Conservation (phyloP, 805 yeast species). For the Wickerhamiella domercqiae region DNA sequence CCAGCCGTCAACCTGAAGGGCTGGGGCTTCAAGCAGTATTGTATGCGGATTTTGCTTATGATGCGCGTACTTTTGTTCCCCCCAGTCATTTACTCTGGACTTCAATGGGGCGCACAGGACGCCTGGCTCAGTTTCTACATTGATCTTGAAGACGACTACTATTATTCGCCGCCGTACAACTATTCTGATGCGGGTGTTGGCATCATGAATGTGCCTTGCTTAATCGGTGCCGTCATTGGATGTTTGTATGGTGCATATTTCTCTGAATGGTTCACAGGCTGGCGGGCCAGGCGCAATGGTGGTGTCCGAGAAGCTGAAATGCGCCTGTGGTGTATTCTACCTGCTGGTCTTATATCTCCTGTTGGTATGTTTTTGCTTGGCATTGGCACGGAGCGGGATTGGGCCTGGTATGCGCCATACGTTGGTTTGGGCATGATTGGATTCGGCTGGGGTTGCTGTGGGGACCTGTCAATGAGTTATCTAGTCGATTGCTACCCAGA, state of each 20-base stretch:
- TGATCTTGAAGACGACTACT: slow-evolving; percentile 53
- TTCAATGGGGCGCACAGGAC: slow-evolving; percentile 64
- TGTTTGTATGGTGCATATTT: slow-evolving; percentile 33
- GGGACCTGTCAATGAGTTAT: slow-evolving; percentile 31
- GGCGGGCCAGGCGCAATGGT: slow-evolving; percentile 31
- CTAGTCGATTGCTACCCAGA: slow-evolving; percentile 39
- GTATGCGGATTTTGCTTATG: slow-evolving; percentile 33
- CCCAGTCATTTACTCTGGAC: slow-evolving; percentile 39
- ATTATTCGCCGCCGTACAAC: slow-evolving; percentile 50
- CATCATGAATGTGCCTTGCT: slow-evolving; percentile 53
- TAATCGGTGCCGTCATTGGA: slow-evolving; percentile 36
- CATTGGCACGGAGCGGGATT: slow-evolving; percentile 38
- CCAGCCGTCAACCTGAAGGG: slow-evolving; percentile 41
- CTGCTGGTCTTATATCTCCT: slow-evolving; percentile 35
- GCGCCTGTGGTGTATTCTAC: slow-evolving; percentile 35
- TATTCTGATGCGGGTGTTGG: slow-evolving; percentile 52
- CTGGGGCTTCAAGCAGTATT: slow-evolving; percentile 46
- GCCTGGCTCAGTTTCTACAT: slow-evolving; percentile 57
- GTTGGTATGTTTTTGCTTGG: slow-evolving; percentile 45
- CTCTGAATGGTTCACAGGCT: slow-evolving; percentile 34
- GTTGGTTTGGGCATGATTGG: slow-evolving; percentile 40
- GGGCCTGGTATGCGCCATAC: slow-evolving; percentile 39
- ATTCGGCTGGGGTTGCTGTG: slow-evolving; percentile 36
- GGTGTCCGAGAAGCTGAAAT: slow-evolving; percentile 42
- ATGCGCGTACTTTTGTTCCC: slow-evolving; percentile 27